These are phyloP conservation scores for Coemansia sp. DNA, from an alignment of 192 early-diverging fungal genomes.

Conservation along the genomic window DNA sequence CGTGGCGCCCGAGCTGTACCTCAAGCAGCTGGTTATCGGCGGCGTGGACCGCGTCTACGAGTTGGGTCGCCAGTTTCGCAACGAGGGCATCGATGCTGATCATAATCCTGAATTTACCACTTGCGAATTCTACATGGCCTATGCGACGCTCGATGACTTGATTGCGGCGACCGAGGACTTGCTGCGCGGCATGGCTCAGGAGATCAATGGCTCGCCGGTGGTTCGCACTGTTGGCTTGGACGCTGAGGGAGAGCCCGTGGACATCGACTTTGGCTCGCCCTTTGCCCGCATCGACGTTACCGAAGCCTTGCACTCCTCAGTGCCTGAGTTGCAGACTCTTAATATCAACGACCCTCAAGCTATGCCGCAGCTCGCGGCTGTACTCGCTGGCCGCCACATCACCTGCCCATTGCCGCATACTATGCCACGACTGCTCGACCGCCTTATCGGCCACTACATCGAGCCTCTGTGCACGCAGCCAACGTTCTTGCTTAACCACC, in stretches of 20 bases:
- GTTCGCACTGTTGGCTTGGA: background rate
- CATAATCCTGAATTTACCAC: slow-evolving; percentile 94
- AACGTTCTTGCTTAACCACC: slow-evolving; percentile 80
- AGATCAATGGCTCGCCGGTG: slow-evolving; percentile 17
- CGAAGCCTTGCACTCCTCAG: slow-evolving; percentile 46
- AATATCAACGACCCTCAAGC: slow-evolving; percentile 31
- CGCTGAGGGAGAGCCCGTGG: background rate
- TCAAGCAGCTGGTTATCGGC: slow-evolving; percentile 88
- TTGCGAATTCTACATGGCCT: slow-evolving; percentile 86
- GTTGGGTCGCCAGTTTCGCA: slow-evolving; percentile 88
- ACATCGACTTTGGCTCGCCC: slow-evolving; percentile 54
- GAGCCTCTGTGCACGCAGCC: slow-evolving; percentile 79
- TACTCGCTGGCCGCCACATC: slow-evolving; percentile 36
- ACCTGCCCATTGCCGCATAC: slow-evolving; percentile 57
- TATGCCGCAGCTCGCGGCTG: slow-evolving; percentile 3
- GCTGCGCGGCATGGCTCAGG: slow-evolving; percentile 51
- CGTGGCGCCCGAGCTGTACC: slow-evolving; percentile 81
- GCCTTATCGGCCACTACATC: slow-evolving; percentile 68
- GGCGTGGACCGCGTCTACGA: slow-evolving; percentile 85
- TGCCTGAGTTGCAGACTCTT: slow-evolving; percentile 38
- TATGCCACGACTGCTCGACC: slow-evolving; percentile 68
- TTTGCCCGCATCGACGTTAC: slow-evolving; percentile 63
- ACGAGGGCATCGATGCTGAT: slow-evolving; percentile 85
- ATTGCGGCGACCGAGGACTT: slow-evolving; percentile 72
- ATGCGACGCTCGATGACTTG: slow-evolving; percentile 66